Evolutionary conservation across 116 monocot genomes (phyloP).

Genomic region (Papilionanthe hybrid): DNA sequence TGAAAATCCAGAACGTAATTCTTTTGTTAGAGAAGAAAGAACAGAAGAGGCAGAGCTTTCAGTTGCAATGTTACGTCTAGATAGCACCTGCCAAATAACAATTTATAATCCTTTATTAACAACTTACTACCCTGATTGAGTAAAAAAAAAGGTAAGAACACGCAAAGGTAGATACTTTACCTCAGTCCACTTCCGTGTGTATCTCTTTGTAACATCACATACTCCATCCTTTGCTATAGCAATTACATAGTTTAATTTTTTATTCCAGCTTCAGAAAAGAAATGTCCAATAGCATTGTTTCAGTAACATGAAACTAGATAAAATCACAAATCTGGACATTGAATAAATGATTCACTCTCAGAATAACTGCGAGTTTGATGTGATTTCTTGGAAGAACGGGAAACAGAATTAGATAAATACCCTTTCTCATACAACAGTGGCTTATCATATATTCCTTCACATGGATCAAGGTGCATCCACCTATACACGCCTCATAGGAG

Average conservation of each 20-base stretch:
- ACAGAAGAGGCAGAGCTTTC: slow-evolving; percentile 45
- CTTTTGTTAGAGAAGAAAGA: slow-evolving; percentile 67
- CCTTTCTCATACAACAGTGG: slow-evolving; percentile 92
- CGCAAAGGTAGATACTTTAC: slow-evolving; percentile 22
- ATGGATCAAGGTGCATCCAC: slow-evolving; percentile 99
- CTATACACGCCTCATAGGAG: slow-evolving; percentile 32
- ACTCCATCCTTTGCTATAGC: slow-evolving; percentile 78
- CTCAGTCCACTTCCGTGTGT: slow-evolving; percentile 86
- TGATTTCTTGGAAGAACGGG: not conserved
- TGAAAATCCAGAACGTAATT: slow-evolving; percentile 58
- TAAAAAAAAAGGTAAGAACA: not conserved
- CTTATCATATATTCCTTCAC: slow-evolving; percentile 86
- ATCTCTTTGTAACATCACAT: slow-evolving; percentile 80
- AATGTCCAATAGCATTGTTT: slow-evolving; percentile 1
- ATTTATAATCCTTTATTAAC: not conserved
- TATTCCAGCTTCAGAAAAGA: slow-evolving; percentile 70
- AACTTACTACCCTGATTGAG: not conserved
- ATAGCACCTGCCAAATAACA: slow-evolving; percentile 49
- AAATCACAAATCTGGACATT: not conserved
- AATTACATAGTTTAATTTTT: slow-evolving; percentile 77
- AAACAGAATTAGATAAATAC: slow-evolving; percentile 28
- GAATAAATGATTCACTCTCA: not conserved
- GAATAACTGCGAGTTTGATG: slow-evolving; percentile 2
- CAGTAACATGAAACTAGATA: slow-evolving; percentile 3
- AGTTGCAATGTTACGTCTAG: slow-evolving; percentile 64